Base-by-base conservation (phyloP, 2,329 filamentous ascomycete genomes). In the Colletotrichum liaoningense region DNA sequence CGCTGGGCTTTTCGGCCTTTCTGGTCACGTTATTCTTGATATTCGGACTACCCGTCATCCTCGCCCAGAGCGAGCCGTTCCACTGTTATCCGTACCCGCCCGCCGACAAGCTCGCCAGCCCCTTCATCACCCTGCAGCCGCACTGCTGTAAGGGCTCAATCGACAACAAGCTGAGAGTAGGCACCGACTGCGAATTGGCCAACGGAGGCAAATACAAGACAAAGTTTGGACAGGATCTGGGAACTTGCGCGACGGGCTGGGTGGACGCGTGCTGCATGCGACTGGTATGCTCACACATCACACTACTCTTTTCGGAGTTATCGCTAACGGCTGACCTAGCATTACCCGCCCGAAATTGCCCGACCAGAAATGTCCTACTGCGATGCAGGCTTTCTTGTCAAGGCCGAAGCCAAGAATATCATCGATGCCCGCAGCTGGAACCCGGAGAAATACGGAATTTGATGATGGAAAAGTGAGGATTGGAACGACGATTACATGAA, bases 261-360 rank as follows among this genome's bases (percentile, higher is more conserved):
- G 35, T 22, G 22, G 70, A 74, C n/a, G 70, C 73, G 8, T 75
- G 73, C 54, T 75, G 73, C 19, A 75, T 75, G 73, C 73, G 62
- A 16, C 6, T 70, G 70, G 73, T 75, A 63, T 2, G 73, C 60
- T 16, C 8, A 63, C 49, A 66, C 49, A 16, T 46, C 28, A 3
- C 24, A 12, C 9, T 26, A 22, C n/a, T 4, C 8, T 19, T 16
- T 6, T 16, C 30, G 1, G 14, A 54, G 19, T n/a, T 24, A 5
- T 42, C 42, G 19, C 65, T 73, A 38, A 74, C 56, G 9, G 28
- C 16, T 22, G 16, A 8, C 24, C 19, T 35, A 75, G 73, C 57
- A 74, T 49, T 75, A 75, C 19, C 73, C 73, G 38, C 73, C 73
- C 16, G 73, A 75, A 24, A 74, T 75, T 42, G 3, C 7, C 8